Percentiles rank a stretch among this genome's conserved stretches.
phyloP scores from a whole-genome alignment of 176 grass and related monocot genomes.

The Eragrostis nindensis region DNA sequence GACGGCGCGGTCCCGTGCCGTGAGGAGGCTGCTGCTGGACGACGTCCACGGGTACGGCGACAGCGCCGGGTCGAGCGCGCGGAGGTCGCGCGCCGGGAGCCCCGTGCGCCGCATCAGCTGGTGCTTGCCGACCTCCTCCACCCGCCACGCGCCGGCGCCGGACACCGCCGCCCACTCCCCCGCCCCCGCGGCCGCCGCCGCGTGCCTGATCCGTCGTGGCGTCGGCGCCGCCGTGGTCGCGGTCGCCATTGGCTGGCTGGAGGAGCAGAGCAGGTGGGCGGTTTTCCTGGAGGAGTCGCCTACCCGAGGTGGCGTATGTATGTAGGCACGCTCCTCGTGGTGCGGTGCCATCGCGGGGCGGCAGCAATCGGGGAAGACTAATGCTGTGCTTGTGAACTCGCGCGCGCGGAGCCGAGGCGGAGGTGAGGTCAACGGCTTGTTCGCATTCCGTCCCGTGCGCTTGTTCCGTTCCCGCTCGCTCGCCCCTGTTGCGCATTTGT shows the following conservation, averaged over 20 bases:
- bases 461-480: no score
- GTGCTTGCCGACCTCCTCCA: constrained; percentile 2
- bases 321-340: no score
- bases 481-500: no score
- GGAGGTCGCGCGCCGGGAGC: constrained; percentile 10
- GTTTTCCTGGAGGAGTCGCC: no score
- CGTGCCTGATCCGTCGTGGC: not conserved
- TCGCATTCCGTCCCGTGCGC: no score
- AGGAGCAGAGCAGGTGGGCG: not conserved
- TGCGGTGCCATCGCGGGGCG: no score
- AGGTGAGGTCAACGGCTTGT: no score
- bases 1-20: constrained; percentile 4
- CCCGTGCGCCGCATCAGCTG: constrained; percentile 6
- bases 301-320: no score
- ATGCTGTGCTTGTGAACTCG: no score
- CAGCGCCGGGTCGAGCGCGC: not conserved
- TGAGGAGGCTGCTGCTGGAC: not conserved
- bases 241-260: no score
- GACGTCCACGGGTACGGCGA: not conserved
- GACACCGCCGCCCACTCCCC: constrained; percentile 7
- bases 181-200: not conserved
- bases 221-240: not conserved
- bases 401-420: no score
- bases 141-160: not conserved
- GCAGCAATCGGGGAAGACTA: no score